Evolutionary conservation across 257 asterid species (phyloP), one percentile per base, ranked within the genome.

Genomic region (Nicotiana knightiana): DNA sequence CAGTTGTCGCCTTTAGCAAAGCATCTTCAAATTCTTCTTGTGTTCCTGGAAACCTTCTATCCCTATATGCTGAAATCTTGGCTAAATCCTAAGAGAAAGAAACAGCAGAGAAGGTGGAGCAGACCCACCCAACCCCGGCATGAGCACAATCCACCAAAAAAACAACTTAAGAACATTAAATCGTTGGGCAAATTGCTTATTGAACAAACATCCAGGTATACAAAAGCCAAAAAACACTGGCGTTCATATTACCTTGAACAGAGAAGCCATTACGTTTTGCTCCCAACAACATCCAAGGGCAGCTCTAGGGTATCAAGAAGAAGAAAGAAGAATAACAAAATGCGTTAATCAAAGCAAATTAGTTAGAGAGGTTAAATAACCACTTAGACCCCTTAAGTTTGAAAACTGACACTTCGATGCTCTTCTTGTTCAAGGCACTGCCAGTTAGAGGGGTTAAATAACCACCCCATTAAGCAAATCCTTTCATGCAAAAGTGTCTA

Each of bases 1-100:
- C 89, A n/a, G 98, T 96, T 3, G 90, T 87, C 12, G 97, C 93
- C 61, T 85, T 90, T 80, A 80, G 86, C 66, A 96, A 89, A 58
- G 98, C 92, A 78, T 94, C 92, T 33, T 96, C 99, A 76, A 92
- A 96, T 26, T 96, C 98, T 78, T 94, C 98, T 86, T 96, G 98
- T 10, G 93, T 77, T 81, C 99, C 99, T 68, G 92, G 86, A 87
- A 96, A 96, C 92, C 97, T 94, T 77, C 97, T 89, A 83, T 96
- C 99, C 88, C 97, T 87, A 76, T 96, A 96, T 6, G 94, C 98
- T 1, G 98, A 96, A 67, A 96, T 83, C 89, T 93, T 96, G 85
- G 82, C 92, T 82, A 91, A 95, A 86, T 96, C 99, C 98, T 96
- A 85, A 24, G 78, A 46, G 59, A 71, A 24, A 46, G 10, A 71